A percentile compares a stretch with the other conserved stretches of the same genome.
Evolutionary conservation across 768 basidiomycete species (phyloP).

Genomic region (Coprinellus micaceus): DNA sequence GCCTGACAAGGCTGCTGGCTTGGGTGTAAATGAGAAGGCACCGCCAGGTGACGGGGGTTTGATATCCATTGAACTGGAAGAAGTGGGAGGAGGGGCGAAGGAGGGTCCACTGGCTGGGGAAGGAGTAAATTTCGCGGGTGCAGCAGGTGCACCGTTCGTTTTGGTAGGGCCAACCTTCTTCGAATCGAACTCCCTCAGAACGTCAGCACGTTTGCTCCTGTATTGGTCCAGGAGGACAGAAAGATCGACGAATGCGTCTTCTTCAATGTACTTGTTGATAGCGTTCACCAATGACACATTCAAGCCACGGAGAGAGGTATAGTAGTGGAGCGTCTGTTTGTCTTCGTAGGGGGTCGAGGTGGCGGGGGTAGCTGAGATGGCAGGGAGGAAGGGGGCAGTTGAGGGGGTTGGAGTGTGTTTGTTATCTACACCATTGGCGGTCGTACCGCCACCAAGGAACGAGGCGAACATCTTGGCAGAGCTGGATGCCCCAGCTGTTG

Average conservation of each 20-base stretch:
- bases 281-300: slow-evolving; percentile 64
- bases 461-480: slow-evolving; percentile 54
- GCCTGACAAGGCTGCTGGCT: too few species aligned
- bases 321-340: slow-evolving; percentile 49
- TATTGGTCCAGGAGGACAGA: slow-evolving; percentile 56
- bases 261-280: slow-evolving; percentile 53
- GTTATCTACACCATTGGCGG: neutral
- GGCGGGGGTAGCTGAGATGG: slow-evolving; percentile 14
- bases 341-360: slow-evolving; percentile 1
- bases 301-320: slow-evolving; percentile 67
- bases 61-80: neutral
- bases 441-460: slow-evolving; percentile 26
- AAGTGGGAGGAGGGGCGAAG: slow-evolving; percentile 16
- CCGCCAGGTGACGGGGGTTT: neutral
- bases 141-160: neutral
- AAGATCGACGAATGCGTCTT: slow-evolving; percentile 70
- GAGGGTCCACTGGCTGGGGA: neutral
- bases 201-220: slow-evolving; percentile 47
- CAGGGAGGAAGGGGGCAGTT: slow-evolving; percentile 1
- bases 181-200: slow-evolving; percentile 55
- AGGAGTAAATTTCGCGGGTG: slow-evolving; percentile 12
- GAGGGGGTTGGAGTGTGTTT: slow-evolving; percentile 12
- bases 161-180: slow-evolving; percentile 10
- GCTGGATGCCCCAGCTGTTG: slow-evolving; percentile 32
- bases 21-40: too few species aligned